A percentile compares a stretch with the other conserved stretches of the same genome.
Conservation (phyloP, 1,284 basidiomycete genomes). For the Puccinia novopanici region DNA sequence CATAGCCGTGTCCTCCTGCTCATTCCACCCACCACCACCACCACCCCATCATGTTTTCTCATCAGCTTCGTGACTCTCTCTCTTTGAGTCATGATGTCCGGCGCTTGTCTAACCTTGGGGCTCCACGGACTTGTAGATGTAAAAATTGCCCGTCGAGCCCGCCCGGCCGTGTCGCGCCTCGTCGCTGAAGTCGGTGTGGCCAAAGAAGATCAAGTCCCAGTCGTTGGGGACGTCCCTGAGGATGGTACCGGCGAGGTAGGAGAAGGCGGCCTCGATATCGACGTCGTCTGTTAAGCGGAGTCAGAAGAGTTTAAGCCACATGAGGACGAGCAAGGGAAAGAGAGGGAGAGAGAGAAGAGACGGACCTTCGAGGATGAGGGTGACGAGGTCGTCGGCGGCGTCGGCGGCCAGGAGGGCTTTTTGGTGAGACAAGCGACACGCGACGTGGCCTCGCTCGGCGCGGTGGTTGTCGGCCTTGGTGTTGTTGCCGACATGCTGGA, state of each 20-base stretch:
- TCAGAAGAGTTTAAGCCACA: not conserved
- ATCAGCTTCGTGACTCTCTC: no score
- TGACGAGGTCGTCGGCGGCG: conserved; percentile 24
- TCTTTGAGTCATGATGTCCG: not conserved
- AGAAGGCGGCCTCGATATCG: conserved; percentile 46
- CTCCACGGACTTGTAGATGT: conserved; percentile 21
- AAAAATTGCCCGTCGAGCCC: conserved; percentile 24
- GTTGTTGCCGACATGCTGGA: conserved; percentile 34
- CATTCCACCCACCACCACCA: no score
- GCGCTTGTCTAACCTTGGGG: conserved; percentile 14
- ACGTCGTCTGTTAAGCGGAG: conserved; percentile 26
- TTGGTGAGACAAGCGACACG: conserved; percentile 40
- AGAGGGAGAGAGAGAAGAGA: no score
- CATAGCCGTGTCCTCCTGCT: conserved; percentile 49
- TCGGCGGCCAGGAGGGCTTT: conserved; percentile 40
- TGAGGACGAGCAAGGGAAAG: not conserved
- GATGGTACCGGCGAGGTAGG: conserved; percentile 39
- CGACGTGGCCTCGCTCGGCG: conserved; percentile 45
- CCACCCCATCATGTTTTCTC: no score
- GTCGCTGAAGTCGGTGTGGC: conserved; percentile 47
- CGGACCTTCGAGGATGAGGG: no score
- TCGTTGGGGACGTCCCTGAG: conserved; percentile 40
- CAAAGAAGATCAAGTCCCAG: conserved; percentile 50
- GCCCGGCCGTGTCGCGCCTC: conserved; percentile 27
- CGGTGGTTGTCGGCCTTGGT: conserved; percentile 46